A percentile compares a stretch with the other conserved stretches of the same genome.
These are phyloP conservation scores for Starmerella apis DNA, from an alignment of 805 yeast species.

Conservation along the genomic window DNA sequence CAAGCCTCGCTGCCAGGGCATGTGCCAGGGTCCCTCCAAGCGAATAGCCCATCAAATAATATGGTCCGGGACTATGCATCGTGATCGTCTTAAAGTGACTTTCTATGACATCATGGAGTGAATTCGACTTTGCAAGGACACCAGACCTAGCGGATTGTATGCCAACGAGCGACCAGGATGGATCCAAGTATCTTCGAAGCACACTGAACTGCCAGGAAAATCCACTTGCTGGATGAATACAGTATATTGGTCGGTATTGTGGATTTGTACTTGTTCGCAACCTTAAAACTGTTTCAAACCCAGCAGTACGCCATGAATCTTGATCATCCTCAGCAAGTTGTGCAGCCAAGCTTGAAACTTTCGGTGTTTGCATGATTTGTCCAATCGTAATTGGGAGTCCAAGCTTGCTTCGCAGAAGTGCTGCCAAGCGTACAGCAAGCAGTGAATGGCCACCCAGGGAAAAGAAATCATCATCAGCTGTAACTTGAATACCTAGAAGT, in stretches of 20 bases:
- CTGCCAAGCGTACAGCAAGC: conserved; percentile 41
- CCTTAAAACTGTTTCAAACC: conserved; percentile 10
- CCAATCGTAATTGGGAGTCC: conserved; percentile 17
- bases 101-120: conserved; percentile 12
- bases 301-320: conserved; percentile 11
- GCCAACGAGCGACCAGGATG: conserved; percentile 16
- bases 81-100: conserved; percentile 5
- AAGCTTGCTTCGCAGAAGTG: conserved; percentile 7
- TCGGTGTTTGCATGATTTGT: conserved; percentile 16
- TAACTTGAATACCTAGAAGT: conserved; percentile 2
- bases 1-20: conserved; percentile 14
- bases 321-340: conserved; percentile 1
- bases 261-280: neutral
- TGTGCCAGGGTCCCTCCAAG: conserved; percentile 20
- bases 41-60: conserved; percentile 17
- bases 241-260: conserved; percentile 1
- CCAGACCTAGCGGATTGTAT: conserved; percentile 14
- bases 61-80: conserved; percentile 7
- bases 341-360: conserved; percentile 10
- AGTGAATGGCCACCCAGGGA: conserved; percentile 97
- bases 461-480: conserved; percentile 63
- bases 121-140: conserved; percentile 6
- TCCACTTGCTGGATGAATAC: conserved; percentile 19
- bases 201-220: conserved; percentile 22
- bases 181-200: conserved; percentile 14